A percentile compares a stretch with the other conserved stretches of the same genome.
Evolutionary conservation across 2,329 filamentous ascomycete genomes (phyloP).

Genomic region (Ophiobolus disseminans): DNA sequence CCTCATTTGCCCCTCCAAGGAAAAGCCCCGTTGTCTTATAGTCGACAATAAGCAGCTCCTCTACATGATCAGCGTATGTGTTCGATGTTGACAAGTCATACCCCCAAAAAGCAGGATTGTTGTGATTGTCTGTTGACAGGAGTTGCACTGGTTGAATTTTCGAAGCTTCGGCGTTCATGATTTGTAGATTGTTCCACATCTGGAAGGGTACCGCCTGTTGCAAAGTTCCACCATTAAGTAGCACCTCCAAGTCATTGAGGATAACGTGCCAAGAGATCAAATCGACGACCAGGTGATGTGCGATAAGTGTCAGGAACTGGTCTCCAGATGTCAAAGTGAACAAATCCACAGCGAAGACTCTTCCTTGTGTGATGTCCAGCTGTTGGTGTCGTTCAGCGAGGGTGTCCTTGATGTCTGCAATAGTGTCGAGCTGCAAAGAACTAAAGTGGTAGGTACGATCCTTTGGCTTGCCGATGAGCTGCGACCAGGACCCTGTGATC

Average conservation of each 20-base stretch:
- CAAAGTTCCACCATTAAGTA: slow-evolving; percentile 9
- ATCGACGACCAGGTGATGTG: slow-evolving; percentile 49
- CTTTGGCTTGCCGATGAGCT: slow-evolving; percentile 13
- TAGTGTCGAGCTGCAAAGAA: slow-evolving; percentile 1
- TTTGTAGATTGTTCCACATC: slow-evolving; percentile 19
- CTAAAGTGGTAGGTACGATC: slow-evolving; percentile 16
- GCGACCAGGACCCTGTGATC: slow-evolving; percentile 21
- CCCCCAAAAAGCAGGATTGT: slow-evolving; percentile 30
- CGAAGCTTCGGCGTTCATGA: slow-evolving; percentile 5
- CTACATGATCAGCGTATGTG: slow-evolving; percentile 11
- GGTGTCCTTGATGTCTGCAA: slow-evolving; percentile 16
- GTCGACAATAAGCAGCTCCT: too few relatives aligned
- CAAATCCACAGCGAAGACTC: slow-evolving; percentile 21
- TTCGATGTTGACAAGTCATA: slow-evolving; percentile 21
- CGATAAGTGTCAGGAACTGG: slow-evolving; percentile 27
- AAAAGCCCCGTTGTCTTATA: too few relatives aligned
- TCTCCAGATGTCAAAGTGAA: slow-evolving; percentile 23
- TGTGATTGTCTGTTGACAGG: too few relatives aligned
- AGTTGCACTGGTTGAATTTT: slow-evolving; percentile 1
- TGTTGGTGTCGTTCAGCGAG: slow-evolving; percentile 23
- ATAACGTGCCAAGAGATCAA: slow-evolving; percentile 55
- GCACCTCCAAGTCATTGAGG: slow-evolving; percentile 49
- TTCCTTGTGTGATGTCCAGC: slow-evolving; percentile 21
- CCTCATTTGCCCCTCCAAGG: slow-evolving; percentile 34
- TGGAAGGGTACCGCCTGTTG: slow-evolving; percentile 16